Base-by-base conservation (phyloP, 2,329 filamentous ascomycete species). In the Fusarium siculi region DNA sequence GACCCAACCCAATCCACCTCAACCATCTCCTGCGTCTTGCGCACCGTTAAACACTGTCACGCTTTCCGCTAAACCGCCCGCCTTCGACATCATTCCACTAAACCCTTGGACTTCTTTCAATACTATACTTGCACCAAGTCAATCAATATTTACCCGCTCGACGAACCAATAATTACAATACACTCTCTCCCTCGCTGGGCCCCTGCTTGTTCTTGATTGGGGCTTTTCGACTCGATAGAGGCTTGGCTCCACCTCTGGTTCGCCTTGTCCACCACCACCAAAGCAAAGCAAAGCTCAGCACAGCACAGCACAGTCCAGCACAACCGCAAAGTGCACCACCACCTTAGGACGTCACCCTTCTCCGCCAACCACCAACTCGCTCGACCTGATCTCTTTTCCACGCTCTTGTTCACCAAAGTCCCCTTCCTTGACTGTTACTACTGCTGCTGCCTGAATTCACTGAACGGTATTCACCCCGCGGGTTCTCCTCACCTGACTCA, bases 161-260 rank as follows among this genome's bases (percentile, higher is more conserved):
- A 23, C 68, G 34, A 71, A 71, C 30, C 63, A 74, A 64, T 40
- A 58, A 58, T 56, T 39, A 37, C 49, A 40, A 46, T 32, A 52
- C 40, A 50, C n/a, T 43, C 58, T 64, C 67, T 64, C 63, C 63
- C 63, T 72, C 63, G 42, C 55, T 53, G 50, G 25, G 49, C 43
- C 56, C 34, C 15, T 39, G 47, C 50, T 36, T 57, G 54, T 28
- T 57, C 56, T 52, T 55, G 70, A 58, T 68, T 68, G 42, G 68
- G 54, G 53, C 59, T 72, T 68, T 52, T 30, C 44, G 59, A 57
- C 54, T 74, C 43, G 63, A 69, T 52, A 73, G 69, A 65, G 59
- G 71, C 59, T 74, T 57, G 64, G 71, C 72, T 74, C 72, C 72
- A 74, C 72, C 60, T 68, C 42, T 58, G 40, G 53, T 58, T 74